A percentile compares a stretch with the other conserved stretches of the same genome.
phyloP scores from a whole-genome alignment of 257 asterid genomes.

The Solanum appendiculatum region DNA sequence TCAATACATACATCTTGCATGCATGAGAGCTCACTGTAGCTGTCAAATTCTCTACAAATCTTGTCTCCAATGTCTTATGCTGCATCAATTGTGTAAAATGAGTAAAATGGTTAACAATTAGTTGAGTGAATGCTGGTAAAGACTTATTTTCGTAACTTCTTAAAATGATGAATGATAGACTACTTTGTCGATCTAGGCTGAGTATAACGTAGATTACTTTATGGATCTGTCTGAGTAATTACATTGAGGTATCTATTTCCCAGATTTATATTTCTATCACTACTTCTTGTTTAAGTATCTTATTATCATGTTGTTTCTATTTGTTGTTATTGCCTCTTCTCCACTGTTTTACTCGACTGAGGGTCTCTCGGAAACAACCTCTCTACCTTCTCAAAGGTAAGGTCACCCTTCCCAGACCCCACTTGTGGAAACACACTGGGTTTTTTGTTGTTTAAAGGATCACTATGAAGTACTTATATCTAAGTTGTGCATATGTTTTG shows the following conservation, averaged over 20 bases:
- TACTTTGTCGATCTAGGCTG: background rate
- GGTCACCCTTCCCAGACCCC: background rate
- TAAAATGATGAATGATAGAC: background rate
- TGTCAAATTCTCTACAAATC: conserved; percentile 55
- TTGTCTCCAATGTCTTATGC: conserved; percentile 56
- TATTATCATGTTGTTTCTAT: background rate
- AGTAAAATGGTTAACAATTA: background rate
- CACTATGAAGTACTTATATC: background rate
- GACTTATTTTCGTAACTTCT: background rate
- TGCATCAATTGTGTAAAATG: too few species aligned
- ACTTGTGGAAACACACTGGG: background rate
- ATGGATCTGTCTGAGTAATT: background rate
- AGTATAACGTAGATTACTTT: background rate
- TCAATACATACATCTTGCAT: conserved; percentile 75
- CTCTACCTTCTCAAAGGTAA: background rate
- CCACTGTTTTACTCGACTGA: background rate
- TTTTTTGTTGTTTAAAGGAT: background rate
- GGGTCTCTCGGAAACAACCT: background rate
- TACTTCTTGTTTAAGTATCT: background rate
- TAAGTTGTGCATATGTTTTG: background rate
- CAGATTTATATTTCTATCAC: background rate
- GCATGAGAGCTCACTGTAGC: conserved; percentile 54
- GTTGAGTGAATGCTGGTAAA: background rate
- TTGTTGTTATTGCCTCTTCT: background rate
- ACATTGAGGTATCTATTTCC: background rate